Evolutionary conservation across 176 grass and related monocot species (phyloP).

Genomic region (Calamus simplicifolius): DNA sequence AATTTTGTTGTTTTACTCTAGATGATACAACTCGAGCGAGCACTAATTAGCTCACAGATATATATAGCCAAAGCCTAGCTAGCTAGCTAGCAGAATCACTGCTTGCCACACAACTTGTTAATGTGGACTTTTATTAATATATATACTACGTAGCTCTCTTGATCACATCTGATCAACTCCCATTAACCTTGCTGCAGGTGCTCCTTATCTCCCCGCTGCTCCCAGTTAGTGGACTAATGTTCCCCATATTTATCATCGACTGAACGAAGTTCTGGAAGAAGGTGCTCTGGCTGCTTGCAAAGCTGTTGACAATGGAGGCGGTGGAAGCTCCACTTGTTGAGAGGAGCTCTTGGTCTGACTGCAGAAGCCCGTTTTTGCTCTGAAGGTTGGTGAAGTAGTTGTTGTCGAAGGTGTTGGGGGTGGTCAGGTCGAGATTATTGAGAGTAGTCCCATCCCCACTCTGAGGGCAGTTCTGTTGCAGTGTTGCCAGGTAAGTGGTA

Average conservation of each 20-base stretch:
- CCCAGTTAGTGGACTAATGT: constrained; percentile 47
- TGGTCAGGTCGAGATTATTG: constrained; percentile 57
- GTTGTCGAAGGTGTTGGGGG: constrained; percentile 68
- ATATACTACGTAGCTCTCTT: too few species aligned
- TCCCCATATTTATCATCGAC: constrained; percentile 85
- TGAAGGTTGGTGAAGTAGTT: constrained; percentile 58
- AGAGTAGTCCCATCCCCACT: constrained; percentile 31
- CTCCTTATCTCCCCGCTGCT: constrained; percentile 49
- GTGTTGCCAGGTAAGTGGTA: constrained; percentile 26
- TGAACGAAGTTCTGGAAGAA: constrained; percentile 63
- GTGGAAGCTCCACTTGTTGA: constrained; percentile 39
- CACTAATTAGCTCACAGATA: too few species aligned
- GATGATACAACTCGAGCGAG: too few species aligned
- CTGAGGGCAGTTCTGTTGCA: constrained; percentile 39
- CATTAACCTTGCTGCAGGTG: constrained; percentile 52
- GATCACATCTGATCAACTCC: constrained; percentile 18
- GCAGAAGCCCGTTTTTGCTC: constrained; percentile 42
- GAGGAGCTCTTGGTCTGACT: constrained; percentile 70
- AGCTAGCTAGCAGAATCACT: too few species aligned
- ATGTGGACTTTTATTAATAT: too few species aligned
- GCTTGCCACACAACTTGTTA: too few species aligned
- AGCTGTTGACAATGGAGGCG: constrained; percentile 31
- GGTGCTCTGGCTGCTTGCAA: constrained; percentile 40
- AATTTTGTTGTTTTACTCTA: too few species aligned
- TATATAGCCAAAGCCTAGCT: too few species aligned